Evolutionary conservation across 345 rosid genomes (phyloP), one percentile per base, ranked within the genome.

Genomic region (Bruguiera sexangula): DNA sequence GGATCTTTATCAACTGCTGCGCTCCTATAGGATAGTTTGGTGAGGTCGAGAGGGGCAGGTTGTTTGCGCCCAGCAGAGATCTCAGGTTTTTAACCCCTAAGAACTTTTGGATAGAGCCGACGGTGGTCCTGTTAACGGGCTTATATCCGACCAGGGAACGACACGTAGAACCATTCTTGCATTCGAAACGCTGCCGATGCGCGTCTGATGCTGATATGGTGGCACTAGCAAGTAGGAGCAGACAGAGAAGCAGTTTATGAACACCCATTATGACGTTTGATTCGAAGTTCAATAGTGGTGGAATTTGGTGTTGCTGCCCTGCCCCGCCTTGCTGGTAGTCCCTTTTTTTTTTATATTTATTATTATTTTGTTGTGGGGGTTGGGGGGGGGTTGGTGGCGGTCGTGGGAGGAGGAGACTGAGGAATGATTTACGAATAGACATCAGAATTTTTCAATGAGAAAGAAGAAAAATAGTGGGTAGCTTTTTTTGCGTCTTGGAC

Each of bases 21-120:
- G 62, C 66, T 15, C 56, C 54, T 51, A 88, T n/a, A 73, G 78
- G 61, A 56, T 81, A 68, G 67, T 71, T 53, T 37, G 75, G 69
- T 16, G 39, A 6, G 21, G 89, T 84, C 34, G 78, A 56, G 69
- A 57, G 79, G 13, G 83, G 78, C 58, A 85, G 82, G 73, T 70
- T 68, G 79, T 90, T 90, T 50, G 85, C 91, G 58, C 78, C 93
- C 63, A 90, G 79, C 70, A 90, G 75, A 31, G 83, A 76, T 21
- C 36, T 68, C 61, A 82, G 74, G 60, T 76, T 55, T 68, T 59
- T 67, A 66, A 90, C 71, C 36, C 78, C 69, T 80, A 90, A 90
- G 65, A 86, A 87, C 67, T 80, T 24, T 43, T 79, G 78, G 60
- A 90, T 79, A 27, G 66, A 63, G 71, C 52, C 34, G 30, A 84